Evolutionary conservation across 306 rosid genomes (phyloP).

Genomic region (Cucurbita moschata): DNA sequence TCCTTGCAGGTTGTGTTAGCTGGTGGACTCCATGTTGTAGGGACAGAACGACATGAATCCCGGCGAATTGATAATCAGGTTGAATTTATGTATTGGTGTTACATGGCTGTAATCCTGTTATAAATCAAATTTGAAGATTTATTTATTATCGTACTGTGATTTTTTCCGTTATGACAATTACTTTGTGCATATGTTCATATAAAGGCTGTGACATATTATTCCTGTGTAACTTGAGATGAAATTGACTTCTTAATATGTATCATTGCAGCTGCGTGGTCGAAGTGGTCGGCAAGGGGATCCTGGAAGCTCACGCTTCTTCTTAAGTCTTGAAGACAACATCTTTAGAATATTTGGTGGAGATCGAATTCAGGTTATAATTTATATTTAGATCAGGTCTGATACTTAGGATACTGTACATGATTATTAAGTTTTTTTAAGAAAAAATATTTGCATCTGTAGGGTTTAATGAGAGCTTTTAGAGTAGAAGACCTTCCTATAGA

Average conservation of each 20-base stretch:
- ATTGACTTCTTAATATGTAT: slow-evolving; percentile 11
- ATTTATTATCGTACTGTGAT: not conserved
- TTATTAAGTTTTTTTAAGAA: not conserved
- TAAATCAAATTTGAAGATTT: not conserved
- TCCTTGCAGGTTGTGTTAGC: slow-evolving; percentile 72
- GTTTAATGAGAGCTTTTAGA: slow-evolving; percentile 92
- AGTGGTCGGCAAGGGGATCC: slow-evolving; percentile 97
- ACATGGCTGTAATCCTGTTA: not conserved
- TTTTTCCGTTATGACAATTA: slow-evolving; percentile 1
- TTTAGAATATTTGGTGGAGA: slow-evolving; percentile 96
- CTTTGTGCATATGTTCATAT: not conserved
- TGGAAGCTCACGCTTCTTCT: slow-evolving; percentile 90
- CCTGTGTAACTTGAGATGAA: slow-evolving; percentile 9
- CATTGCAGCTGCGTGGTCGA: slow-evolving; percentile 74
- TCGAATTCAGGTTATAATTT: slow-evolving; percentile 61
- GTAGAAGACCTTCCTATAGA: slow-evolving; percentile 96
- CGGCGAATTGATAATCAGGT: slow-evolving; percentile 96
- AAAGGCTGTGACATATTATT: not conserved
- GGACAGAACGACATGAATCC: slow-evolving; percentile 94
- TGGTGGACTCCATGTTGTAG: slow-evolving; percentile 95
- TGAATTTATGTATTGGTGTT: not conserved
- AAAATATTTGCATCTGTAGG: slow-evolving; percentile 32
- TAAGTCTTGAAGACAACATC: slow-evolving; percentile 95
- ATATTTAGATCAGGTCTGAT: not conserved
- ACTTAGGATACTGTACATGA: not conserved